Evolutionary conservation across 2,329 filamentous ascomycete species (phyloP).

Genomic region (Pseudocercospora eumusae): DNA sequence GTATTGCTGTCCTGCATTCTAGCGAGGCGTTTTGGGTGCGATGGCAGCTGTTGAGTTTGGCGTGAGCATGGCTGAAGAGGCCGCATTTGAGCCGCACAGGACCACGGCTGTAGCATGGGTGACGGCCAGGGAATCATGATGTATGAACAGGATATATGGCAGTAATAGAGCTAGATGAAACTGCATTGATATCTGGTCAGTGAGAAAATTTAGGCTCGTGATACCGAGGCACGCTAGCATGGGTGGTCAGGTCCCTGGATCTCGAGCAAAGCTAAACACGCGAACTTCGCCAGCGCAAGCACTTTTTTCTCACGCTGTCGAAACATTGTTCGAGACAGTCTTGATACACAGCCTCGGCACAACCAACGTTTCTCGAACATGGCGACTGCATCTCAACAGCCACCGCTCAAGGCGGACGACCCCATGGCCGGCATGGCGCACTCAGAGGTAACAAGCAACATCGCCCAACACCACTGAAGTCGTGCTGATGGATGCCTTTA

Average conservation of each 20-base stretch:
- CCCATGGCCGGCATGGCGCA: conserved; percentile 73
- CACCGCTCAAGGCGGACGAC: conserved; percentile 27
- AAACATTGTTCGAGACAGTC: not conserved
- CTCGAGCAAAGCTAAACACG: not conserved
- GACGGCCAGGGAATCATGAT: not conserved
- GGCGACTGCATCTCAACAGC: conserved; percentile 20
- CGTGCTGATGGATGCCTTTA: not conserved
- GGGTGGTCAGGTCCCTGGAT: not conserved
- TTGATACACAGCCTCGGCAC: too few species aligned
- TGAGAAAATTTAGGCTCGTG: conserved; percentile 3
- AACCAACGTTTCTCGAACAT: too few species aligned
- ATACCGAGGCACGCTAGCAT: conserved; percentile 2
- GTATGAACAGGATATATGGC: not conserved
- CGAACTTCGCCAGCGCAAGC: not conserved
- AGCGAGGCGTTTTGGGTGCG: not conserved
- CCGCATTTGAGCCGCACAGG: not conserved
- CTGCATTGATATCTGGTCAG: not conserved
- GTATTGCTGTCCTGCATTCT: not conserved
- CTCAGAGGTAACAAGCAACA: conserved; percentile 63
- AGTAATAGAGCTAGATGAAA: not conserved
- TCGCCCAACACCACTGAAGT: not conserved
- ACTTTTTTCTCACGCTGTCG: conserved; percentile 1
- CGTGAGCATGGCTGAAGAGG: not conserved
- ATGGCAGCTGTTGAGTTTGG: not conserved
- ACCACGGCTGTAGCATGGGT: not conserved